Conservation (phyloP, 805 yeast genomes). For the Kurtzmaniella fragi region DNA sequence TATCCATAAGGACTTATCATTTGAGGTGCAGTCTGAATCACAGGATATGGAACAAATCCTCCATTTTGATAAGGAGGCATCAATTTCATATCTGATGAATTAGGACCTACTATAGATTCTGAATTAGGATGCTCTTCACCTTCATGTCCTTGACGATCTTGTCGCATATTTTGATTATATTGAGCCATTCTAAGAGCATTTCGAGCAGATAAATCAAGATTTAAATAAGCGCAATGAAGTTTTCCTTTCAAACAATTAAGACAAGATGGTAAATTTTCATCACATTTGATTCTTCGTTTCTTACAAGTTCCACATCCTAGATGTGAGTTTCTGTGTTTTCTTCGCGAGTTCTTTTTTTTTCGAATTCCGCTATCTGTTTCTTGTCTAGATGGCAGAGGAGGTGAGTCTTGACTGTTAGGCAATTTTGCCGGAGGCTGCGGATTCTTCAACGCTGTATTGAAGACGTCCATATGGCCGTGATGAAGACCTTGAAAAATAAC, state of each 20-base stretch:
- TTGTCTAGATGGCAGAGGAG: constrained; percentile 3
- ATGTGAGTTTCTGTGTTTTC: constrained; percentile 66
- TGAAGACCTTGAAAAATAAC: not conserved
- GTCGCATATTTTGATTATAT: constrained; percentile 31
- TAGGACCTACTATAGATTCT: too few species aligned
- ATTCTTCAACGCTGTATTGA: constrained; percentile 26
- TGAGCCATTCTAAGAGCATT: constrained; percentile 48
- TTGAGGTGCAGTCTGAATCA: constrained; percentile 7
- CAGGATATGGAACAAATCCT: constrained; percentile 9
- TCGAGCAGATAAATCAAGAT: constrained; percentile 44
- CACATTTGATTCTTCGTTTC: constrained; percentile 47
- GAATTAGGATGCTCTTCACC: too few species aligned
- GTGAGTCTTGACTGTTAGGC: constrained; percentile 6
- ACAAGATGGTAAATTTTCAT: constrained; percentile 46
- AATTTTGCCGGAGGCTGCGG: constrained; percentile 31
- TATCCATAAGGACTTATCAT: not conserved
- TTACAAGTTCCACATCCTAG: constrained; percentile 67
- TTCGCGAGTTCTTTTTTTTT: constrained; percentile 41
- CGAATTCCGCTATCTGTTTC: constrained; percentile 6
- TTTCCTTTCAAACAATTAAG: constrained; percentile 43
- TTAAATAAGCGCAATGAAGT: constrained; percentile 41
- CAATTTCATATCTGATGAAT: too few species aligned
- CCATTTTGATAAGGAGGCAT: too few species aligned
- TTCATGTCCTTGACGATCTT: constrained; percentile 14
- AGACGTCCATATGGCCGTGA: constrained; percentile 13